Evolutionary conservation across 148 eudicot species (phyloP), one percentile per base, ranked within the genome.

Genomic region (Pharnaceum exiguum): DNA sequence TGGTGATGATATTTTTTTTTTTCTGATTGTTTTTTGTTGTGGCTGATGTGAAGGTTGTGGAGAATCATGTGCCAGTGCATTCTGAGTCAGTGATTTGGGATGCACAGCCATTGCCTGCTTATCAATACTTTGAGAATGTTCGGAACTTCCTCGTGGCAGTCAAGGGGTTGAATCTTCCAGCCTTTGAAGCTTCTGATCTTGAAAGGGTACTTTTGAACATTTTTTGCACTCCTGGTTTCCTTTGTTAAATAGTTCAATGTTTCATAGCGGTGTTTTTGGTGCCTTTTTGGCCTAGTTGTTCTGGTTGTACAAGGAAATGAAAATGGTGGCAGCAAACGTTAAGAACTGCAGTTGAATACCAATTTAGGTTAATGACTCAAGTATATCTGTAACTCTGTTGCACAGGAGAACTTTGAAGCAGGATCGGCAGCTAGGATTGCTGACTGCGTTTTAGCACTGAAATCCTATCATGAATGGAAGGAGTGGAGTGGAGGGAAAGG

Each of bases 121-220:
- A 83, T 82, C 99, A 93, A 29, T 88, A 83, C 75, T 93, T 93
- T 73, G 99, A 93, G 85, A 93, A 93, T 61, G 79, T 93, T 53
- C 62, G 83, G 32, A 93, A 93, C 57, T 88, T 93, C 62, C 77
- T 93, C 43, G 81, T 76, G 9, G 90, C 88, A 0, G 90, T 79
- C 7, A 74, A 72, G 71, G 73, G 65, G 44, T 60, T 83, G 68
- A 88, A 88, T 64, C 67, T 93, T 21, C 96, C 96, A 21, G 83
- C 80, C 15, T 93, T 93, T 55, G 90, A 93, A 68, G 94, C 98
- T 48, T 81, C 95, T 45, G 86, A 85, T 54, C 77, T 93, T 39
- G 86, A 81, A 73, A 85, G 95, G 74, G 86, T 85, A 79, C 22
- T 66, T 52, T 1, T 6, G 12, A 27, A 24, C n/a, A n/a, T n/a